Percentiles rank a stretch among this genome's conserved stretches.
These are phyloP conservation scores for Paraphaeosphaeria minitans DNA, from an alignment of 2,329 filamentous ascomycete genomes.

Conservation along the genomic window DNA sequence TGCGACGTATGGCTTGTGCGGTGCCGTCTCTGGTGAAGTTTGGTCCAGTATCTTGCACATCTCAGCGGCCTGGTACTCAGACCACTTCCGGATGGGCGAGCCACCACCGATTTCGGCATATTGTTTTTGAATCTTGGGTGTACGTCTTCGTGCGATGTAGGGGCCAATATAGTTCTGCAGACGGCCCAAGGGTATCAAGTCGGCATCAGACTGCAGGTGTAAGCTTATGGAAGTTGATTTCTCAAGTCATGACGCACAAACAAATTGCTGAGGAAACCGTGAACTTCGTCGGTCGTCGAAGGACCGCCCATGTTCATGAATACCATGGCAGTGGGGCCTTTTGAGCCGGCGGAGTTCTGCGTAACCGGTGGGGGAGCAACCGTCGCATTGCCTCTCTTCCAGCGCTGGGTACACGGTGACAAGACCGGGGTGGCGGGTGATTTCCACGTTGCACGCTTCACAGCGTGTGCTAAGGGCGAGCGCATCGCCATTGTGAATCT, in stretches of 20 bases:
- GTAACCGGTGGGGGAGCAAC: slow-evolving; percentile 74
- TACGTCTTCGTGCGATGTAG: slow-evolving; percentile 82
- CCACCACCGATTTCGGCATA: slow-evolving; percentile 95
- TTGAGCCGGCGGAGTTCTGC: slow-evolving; percentile 70
- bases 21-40: slow-evolving; percentile 88
- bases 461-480: slow-evolving; percentile 38
- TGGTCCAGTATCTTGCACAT: slow-evolving; percentile 98
- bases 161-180: slow-evolving; percentile 90
- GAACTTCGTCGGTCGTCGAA: slow-evolving; percentile 84
- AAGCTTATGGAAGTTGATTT: slow-evolving; percentile 14
- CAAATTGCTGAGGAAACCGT: slow-evolving; percentile 84
- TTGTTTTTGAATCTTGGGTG: slow-evolving; percentile 95
- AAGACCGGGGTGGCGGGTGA: slow-evolving; percentile 34
- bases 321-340: slow-evolving; percentile 95
- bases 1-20: slow-evolving; percentile 96
- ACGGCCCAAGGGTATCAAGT: slow-evolving; percentile 92
- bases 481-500: slow-evolving; percentile 46
- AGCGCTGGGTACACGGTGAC: slow-evolving; percentile 42
- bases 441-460: slow-evolving; percentile 37
- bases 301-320: slow-evolving; percentile 99
- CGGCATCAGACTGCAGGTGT: slow-evolving; percentile 74
- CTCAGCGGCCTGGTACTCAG: slow-evolving; percentile 87
- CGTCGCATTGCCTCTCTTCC: slow-evolving; percentile 44
- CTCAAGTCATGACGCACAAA: slow-evolving; percentile 65
- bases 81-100: slow-evolving; percentile 98